Evolutionary conservation across 768 basidiomycete species (phyloP).

Genomic region (Mycena polygramma): DNA sequence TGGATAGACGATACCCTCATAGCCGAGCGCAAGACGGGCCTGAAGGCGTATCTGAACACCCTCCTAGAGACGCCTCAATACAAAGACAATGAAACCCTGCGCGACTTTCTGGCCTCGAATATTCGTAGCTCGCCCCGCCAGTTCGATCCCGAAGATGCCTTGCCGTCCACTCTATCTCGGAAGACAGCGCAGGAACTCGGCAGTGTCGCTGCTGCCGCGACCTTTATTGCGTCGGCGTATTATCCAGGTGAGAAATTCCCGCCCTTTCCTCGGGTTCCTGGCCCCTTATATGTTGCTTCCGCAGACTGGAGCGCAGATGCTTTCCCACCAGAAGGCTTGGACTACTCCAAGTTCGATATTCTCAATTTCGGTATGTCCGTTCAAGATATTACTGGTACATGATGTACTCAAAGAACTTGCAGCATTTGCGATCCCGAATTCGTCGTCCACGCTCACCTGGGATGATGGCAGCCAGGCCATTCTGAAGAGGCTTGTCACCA

Average conservation of each 20-base stretch:
- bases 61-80: conserved; percentile 54
- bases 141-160: conserved; percentile 60
- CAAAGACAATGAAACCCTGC: conserved; percentile 48
- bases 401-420: conserved; percentile 21
- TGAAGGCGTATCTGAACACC: conserved; percentile 57
- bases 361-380: conserved; percentile 52
- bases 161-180: conserved; percentile 61
- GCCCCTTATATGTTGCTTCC: not conserved
- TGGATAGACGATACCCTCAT: conserved; percentile 69
- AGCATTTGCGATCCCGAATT: conserved; percentile 69
- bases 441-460: conserved; percentile 56
- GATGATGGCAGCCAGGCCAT: conserved; percentile 57
- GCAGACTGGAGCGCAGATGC: conserved; percentile 45
- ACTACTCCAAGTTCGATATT: conserved; percentile 66
- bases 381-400: not conserved
- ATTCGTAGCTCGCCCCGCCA: conserved; percentile 38
- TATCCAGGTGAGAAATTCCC: conserved; percentile 48
- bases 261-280: conserved; percentile 31
- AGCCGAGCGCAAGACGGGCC: conserved; percentile 62
- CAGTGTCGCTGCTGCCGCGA: conserved; percentile 18
- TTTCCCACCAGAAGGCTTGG: conserved; percentile 48
- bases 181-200: conserved; percentile 31
- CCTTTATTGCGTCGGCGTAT: conserved; percentile 47
- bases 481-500: conserved; percentile 59
- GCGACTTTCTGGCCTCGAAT: conserved; percentile 54